Evolutionary conservation across 495 filamentous ascomycete genomes (phyloP), one percentile per base, ranked within the genome.

Genomic region (Pyronema domesticum): DNA sequence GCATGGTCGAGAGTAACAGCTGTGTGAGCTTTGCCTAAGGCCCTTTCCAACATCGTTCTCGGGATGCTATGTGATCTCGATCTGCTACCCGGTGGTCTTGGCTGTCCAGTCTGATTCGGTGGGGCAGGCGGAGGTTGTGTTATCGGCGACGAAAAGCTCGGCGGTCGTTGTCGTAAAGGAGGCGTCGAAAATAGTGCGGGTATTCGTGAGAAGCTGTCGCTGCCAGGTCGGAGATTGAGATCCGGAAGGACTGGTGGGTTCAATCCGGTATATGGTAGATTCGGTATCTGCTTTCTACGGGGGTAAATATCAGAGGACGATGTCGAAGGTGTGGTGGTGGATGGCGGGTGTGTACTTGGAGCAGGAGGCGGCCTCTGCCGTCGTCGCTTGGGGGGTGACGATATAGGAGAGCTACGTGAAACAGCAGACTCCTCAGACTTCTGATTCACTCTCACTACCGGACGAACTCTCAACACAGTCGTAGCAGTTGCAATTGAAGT

Each of bases 1-100:
- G 86, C 87, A 71, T 94, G 93, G 67, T 98, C 91, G 34, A 96
- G 77, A 53, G 93, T 74, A 13, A 98, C 91, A 7, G 91, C 91
- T 18, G 85, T 91, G 60, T 95, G 94, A 37, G 91, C 91, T 68
- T 95, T 95, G 60, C 93, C 81, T 42, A 98, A 70, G 6, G 91
- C 91, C 63, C 83, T 87, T 3, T 88, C 91, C 14, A 98, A 73
- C 85, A 95, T 95, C 18, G 80, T 80, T 69, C 93, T 95, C 62
- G 62, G 59, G 44, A 58, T 58, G 47, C 61, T 59, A 46, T 60
- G 47, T 34, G 47, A 36, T 53, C 56, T 59, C 51, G 14, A 52
- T 61, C 39, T 55, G 18, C 1, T 37, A 33, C 36, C 10, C 13
- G 18, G 30, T 37, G 45, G 17, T 19, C 10, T 47, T 10, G 10